Percentiles rank a stretch among this genome's conserved stretches.
phyloP scores from a whole-genome alignment of 208 protist genomes.

The Naegleria fowleri region DNA sequence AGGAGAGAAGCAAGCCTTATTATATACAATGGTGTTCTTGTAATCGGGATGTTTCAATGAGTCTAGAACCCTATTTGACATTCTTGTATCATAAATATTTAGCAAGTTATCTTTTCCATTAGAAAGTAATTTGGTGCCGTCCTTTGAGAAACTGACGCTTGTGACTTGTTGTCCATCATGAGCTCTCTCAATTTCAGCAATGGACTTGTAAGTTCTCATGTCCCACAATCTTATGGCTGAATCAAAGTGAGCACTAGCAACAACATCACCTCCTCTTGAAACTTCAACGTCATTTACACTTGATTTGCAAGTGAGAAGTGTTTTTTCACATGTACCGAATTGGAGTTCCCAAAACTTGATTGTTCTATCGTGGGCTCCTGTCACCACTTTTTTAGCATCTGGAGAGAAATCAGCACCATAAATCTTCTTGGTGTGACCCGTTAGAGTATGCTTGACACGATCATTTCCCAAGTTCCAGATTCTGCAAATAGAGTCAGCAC shows the following conservation, averaged over 20 bases:
- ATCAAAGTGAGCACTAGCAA: constrained; percentile 52
- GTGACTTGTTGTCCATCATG: constrained; percentile 52
- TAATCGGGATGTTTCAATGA: constrained; percentile 43
- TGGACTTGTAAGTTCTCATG: constrained; percentile 34
- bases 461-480: constrained; percentile 42
- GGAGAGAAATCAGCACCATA: constrained; percentile 43
- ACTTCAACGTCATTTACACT: constrained; percentile 52
- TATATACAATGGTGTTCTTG: constrained; percentile 39
- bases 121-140: constrained; percentile 43
- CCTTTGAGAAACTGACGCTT: constrained; percentile 38
- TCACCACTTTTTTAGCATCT: constrained; percentile 38
- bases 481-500: constrained; percentile 46
- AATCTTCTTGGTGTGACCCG: constrained; percentile 58
- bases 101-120: constrained; percentile 52
- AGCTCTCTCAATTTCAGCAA: constrained; percentile 36
- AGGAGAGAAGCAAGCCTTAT: constrained; percentile 35
- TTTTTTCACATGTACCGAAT: constrained; percentile 52
- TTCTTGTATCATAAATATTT: constrained; percentile 56
- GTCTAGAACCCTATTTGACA: constrained; percentile 29
- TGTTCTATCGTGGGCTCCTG: constrained; percentile 54
- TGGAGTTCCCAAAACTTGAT: constrained; percentile 58
- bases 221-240: constrained; percentile 53
- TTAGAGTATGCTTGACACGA: constrained; percentile 48
- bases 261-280: not conserved
- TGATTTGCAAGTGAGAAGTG: constrained; percentile 49